Evolutionary conservation across 495 filamentous ascomycete species (phyloP), one percentile per base, ranked within the genome.

Genomic region (Lophiostoma macrostomum): DNA sequence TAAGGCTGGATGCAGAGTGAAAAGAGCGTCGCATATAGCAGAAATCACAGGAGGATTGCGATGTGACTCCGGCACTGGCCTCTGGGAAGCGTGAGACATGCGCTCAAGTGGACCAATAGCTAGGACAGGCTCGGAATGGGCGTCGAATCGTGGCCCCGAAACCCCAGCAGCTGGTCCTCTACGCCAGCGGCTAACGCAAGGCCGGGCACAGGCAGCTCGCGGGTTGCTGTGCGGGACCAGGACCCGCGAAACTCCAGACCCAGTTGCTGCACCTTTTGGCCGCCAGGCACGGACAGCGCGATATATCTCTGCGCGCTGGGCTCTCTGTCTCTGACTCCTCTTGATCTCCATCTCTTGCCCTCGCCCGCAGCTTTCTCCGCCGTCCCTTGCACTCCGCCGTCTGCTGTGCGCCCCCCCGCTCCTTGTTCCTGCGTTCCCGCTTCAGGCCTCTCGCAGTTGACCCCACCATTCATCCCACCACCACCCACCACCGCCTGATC

Each of bases 21-120:
- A 20, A 31, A 28, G 20, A 12, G 13, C 18, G 35, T 28, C 13
- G 49, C 34, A 24, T 35, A 45, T 50, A 50, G 27, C 43, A 60
- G 56, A 60, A 60, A 60, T 55, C 50, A 60, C 50, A 61, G 51
- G 58, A 52, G 39, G n/a, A 25, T 16, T 13, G 31, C 41, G 25
- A 6, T 18, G 46, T 46, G 55, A 46, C 32, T 34, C 34, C 16
- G 30, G 14, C 38, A 22, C n/a, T 14, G 27, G 18, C 10, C 16
- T 32, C 11, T 5, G 16, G n/a, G 38, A 31, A 31, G 46, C 30
- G 58, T 61, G 58, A 61, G 52, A 61, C 58, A 56, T n/a, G 51
- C 40, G 41, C 20, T 30, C 50, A 7, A 51, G 39, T 47, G 53
- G 48, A 59, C 56, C 56, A 59, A 59, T 59, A 43, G 28, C 14